Evolutionary conservation across 768 basidiomycete species (phyloP), one percentile per base, ranked within the genome.

Genomic region (Boletus insuetus): DNA sequence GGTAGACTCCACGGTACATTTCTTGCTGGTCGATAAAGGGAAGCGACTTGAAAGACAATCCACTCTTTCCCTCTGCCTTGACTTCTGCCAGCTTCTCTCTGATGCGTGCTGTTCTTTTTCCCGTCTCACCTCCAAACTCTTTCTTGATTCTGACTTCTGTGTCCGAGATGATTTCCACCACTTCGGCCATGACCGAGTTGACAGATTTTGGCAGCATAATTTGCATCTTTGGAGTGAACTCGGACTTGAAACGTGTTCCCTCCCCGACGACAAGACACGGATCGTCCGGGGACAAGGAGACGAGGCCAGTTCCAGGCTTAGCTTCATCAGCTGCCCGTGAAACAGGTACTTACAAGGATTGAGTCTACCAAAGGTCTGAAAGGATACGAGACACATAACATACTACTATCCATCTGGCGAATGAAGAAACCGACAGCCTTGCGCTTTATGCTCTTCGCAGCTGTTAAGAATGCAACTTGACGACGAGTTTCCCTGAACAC

Each of bases 1-100:
- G 80, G 71, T 97, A 99, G 6, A 98, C 97, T 55, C 91, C 80
- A 17, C 87, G 84, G 72, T 98, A 99, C 87, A 97, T 98, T 49
- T 91, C 84, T 58, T 89, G 84, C 68, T 98, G 97, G 74, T 99
- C 91, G 58, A 99, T 84, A 67, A 87, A 87, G 1, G 95, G 94
- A 54, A 98, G 72, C 38, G 76, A 78, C 73, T 94, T 94, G 80
- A 85, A 98, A 16, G 85, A 76, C 45, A 96, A 58, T 0, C 95
- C 94, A 24, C 66, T 69, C 37, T 76, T 62, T 11, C 86, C 85
- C 43, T 82, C 74, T 45, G 74, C 73, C 54, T 79, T 77, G 35
- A 80, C 64, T 65, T 92, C 88, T 35, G 79, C 75, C 48, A 84
- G 59, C 68, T 84, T 85, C 61, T 93, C 90, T 52, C 84, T 80